Percentiles rank a stretch among this genome's conserved stretches.
These are phyloP conservation scores for Erucastrum elatum DNA, from an alignment of 345 rosid genomes.

Conservation along the genomic window DNA sequence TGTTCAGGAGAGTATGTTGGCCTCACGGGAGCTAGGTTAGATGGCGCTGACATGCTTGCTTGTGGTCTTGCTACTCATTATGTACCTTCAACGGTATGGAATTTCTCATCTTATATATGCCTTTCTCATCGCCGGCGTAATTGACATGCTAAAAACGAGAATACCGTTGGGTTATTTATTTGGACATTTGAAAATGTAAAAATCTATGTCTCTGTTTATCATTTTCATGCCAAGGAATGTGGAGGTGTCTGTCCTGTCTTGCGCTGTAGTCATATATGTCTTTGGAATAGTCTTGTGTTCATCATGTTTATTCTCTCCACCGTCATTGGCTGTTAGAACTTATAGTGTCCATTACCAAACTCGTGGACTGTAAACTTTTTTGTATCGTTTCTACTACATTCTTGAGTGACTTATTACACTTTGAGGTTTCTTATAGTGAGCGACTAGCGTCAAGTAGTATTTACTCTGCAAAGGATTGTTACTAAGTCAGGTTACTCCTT, in stretches of 20 bases:
- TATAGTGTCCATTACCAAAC: constrained; percentile 2
- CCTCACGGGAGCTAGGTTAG: constrained; percentile 74
- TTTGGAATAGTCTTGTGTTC: neutral
- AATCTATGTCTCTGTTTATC: neutral
- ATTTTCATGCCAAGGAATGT: neutral
- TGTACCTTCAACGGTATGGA: constrained; percentile 64
- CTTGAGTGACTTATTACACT: constrained; percentile 1
- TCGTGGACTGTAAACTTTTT: constrained; percentile 1
- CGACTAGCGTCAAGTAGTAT: constrained; percentile 10
- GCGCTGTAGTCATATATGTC: neutral
- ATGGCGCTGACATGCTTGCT: constrained; percentile 85
- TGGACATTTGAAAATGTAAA: neutral
- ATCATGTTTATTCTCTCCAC: neutral
- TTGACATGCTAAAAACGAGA: constrained; percentile 4
- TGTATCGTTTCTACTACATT: constrained; percentile 2
- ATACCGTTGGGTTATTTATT: neutral
- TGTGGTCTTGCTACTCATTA: constrained; percentile 93
- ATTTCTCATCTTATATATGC: constrained; percentile 8
- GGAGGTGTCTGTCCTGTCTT: neutral
- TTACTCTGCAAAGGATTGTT: constrained; percentile 5
- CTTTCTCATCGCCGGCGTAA: neutral
- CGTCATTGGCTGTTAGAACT: neutral
- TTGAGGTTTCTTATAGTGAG: neutral
- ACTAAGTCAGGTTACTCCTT: constrained; percentile 26
- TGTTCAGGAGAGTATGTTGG: constrained; percentile 76